Evolutionary conservation across 2,329 filamentous ascomycete species (phyloP).

Genomic region (Xylariaceae sp.): DNA sequence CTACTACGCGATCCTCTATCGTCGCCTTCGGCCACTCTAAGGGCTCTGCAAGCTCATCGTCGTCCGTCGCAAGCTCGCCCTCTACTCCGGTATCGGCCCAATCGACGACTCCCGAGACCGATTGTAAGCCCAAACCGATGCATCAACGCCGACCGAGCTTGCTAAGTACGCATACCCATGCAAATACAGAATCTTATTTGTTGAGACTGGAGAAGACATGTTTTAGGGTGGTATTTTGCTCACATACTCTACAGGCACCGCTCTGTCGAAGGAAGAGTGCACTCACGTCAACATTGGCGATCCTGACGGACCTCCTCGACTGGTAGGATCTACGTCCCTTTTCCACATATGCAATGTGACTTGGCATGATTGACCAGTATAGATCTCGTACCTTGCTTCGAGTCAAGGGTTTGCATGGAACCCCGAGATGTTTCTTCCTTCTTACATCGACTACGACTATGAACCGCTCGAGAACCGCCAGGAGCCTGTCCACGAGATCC

Average conservation of each 20-base stretch:
- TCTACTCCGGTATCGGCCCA: constrained; percentile 41
- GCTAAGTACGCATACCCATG: constrained; percentile 45
- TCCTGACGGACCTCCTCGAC: constrained; percentile 65
- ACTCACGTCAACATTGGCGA: constrained; percentile 78
- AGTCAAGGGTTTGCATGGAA: constrained; percentile 83
- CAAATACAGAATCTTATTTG: neutral
- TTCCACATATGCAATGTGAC: neutral
- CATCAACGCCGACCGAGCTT: constrained; percentile 59
- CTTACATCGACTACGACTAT: constrained; percentile 71
- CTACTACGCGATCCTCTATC: constrained; percentile 39
- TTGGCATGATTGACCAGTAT: constrained; percentile 18
- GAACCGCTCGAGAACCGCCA: constrained; percentile 70
- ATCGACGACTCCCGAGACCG: constrained; percentile 39
- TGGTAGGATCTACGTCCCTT: constrained; percentile 48
- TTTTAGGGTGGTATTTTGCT: constrained; percentile 15
- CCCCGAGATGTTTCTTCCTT: constrained; percentile 78
- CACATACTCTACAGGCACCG: constrained; percentile 51
- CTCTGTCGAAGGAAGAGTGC: constrained; percentile 69
- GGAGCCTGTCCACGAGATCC: constrained; percentile 75
- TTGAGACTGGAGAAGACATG: no score
- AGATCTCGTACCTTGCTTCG: constrained; percentile 78
- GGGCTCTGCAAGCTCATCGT: constrained; percentile 47
- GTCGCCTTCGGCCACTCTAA: constrained; percentile 40
- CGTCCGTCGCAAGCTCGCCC: constrained; percentile 55
- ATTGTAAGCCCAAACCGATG: constrained; percentile 39